phyloP scores from a whole-genome alignment of 2,329 filamentous ascomycete genomes.

The Passalora sequoiae region DNA sequence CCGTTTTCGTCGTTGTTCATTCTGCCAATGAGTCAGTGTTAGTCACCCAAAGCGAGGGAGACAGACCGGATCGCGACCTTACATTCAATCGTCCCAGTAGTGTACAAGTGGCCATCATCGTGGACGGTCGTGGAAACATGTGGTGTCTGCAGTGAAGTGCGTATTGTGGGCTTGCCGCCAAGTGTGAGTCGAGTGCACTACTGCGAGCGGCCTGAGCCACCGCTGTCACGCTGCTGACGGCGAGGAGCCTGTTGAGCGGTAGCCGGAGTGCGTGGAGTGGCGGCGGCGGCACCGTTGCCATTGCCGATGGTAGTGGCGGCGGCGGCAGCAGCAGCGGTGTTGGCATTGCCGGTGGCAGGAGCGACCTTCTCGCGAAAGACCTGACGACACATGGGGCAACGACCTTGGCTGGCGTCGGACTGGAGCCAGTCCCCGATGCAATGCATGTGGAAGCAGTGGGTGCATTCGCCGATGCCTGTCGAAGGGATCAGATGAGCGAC shows the following conservation, averaged over 20 bases:
- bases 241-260: slow-evolving; percentile 2
- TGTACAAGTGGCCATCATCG: slow-evolving; percentile 1
- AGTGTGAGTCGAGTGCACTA: not conserved
- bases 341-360: slow-evolving; percentile 6
- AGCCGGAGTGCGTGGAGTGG: slow-evolving; percentile 11
- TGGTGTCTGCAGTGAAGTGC: not conserved
- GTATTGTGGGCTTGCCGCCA: too few relatives aligned
- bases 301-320: slow-evolving; percentile 4
- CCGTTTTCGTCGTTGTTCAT: too few relatives aligned
- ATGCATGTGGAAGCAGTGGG: slow-evolving; percentile 98
- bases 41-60: too few relatives aligned
- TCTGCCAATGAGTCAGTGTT: too few relatives aligned
- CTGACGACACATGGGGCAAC: slow-evolving; percentile 97
- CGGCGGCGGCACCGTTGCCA: not conserved
- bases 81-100: slow-evolving; percentile 2
- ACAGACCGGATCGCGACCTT: too few relatives aligned
- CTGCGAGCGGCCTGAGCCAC: slow-evolving; percentile 3
- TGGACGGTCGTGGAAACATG: too few relatives aligned
- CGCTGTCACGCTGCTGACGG: slow-evolving; percentile 3
- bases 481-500: too few relatives aligned
- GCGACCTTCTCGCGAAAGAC: slow-evolving; percentile 41
- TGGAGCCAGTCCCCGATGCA: slow-evolving; percentile 96
- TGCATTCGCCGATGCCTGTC: slow-evolving; percentile 88
- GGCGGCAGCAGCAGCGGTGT: not conserved
- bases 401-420: slow-evolving; percentile 84